phyloP scores from a whole-genome alignment of 345 rosid genomes.

The Garcia nutans region DNA sequence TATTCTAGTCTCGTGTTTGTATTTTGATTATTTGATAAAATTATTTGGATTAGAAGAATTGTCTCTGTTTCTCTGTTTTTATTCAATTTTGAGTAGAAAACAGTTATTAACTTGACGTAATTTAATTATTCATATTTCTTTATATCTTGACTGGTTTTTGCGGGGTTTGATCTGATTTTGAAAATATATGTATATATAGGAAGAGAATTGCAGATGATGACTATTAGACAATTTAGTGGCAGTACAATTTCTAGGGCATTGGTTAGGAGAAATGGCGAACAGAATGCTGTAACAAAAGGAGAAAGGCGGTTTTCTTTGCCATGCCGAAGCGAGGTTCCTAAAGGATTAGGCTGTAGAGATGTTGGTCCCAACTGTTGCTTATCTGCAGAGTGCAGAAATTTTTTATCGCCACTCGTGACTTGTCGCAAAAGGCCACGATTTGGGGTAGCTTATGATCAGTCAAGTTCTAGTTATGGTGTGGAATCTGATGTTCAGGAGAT shows the following conservation, averaged over 20 bases:
- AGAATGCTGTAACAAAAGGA: slow-evolving; percentile 19
- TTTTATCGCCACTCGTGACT: slow-evolving; percentile 31
- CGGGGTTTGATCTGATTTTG: background rate
- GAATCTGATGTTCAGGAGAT: slow-evolving; percentile 39
- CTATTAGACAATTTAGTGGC: slow-evolving; percentile 39
- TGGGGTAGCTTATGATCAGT: slow-evolving; percentile 36
- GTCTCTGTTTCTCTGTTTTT: background rate
- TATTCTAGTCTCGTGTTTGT: too few relatives aligned
- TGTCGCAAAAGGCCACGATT: slow-evolving; percentile 31
- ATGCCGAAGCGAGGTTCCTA: slow-evolving; percentile 20
- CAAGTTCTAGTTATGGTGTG: slow-evolving; percentile 43
- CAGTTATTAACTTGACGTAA: background rate
- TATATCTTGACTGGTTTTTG: background rate
- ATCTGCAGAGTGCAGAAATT: slow-evolving; percentile 25
- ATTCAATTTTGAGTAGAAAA: too few relatives aligned
- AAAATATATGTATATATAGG: background rate
- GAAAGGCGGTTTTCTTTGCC: slow-evolving; percentile 20
- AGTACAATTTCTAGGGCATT: slow-evolving; percentile 36
- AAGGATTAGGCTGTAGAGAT: slow-evolving; percentile 26
- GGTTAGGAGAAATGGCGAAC: slow-evolving; percentile 26
- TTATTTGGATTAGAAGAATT: too few relatives aligned
- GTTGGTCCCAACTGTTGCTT: slow-evolving; percentile 12
- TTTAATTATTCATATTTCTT: background rate
- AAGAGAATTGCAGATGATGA: slow-evolving; percentile 29
- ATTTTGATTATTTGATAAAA: too few relatives aligned